These are phyloP conservation scores for Taphrina wiesneri DNA, from an alignment of 1,139 yeast genomes.

Conservation along the genomic window DNA sequence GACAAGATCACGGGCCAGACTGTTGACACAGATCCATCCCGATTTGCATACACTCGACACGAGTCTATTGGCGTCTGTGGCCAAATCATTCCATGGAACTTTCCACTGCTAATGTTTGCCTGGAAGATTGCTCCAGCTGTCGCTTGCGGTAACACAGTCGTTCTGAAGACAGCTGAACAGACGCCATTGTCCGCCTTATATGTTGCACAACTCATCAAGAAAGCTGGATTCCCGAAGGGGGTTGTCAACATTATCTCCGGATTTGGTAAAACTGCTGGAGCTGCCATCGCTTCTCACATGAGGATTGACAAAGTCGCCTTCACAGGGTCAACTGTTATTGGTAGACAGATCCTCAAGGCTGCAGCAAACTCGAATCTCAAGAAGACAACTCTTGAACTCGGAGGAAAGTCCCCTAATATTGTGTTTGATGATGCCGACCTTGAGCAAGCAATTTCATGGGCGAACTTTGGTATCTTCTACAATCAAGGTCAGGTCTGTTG, in stretches of 20 bases:
- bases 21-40: constrained; percentile 59
- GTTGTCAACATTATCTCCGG: constrained; percentile 76
- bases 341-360: constrained; percentile 70
- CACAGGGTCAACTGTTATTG: constrained; percentile 83
- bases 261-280: constrained; percentile 75
- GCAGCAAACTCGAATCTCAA: constrained; percentile 70
- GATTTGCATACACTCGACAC: constrained; percentile 74
- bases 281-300: constrained; percentile 68
- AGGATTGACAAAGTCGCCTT: constrained; percentile 76
- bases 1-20: constrained; percentile 76
- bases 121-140: constrained; percentile 88
- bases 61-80: constrained; percentile 84
- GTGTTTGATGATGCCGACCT: constrained; percentile 73
- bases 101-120: constrained; percentile 78
- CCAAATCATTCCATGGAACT: constrained; percentile 84
- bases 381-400: constrained; percentile 80
- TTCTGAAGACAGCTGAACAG: constrained; percentile 77
- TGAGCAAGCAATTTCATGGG: constrained; percentile 61
- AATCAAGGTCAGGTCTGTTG: constrained; percentile 89
- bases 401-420: constrained; percentile 83
- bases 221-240: constrained; percentile 79
- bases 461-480: constrained; percentile 66
- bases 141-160: constrained; percentile 78
- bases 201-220: constrained; percentile 60
- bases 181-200: constrained; percentile 78